These are phyloP conservation scores for Tylopilus balloui DNA, from an alignment of 768 basidiomycete genomes.

Conservation along the genomic window DNA sequence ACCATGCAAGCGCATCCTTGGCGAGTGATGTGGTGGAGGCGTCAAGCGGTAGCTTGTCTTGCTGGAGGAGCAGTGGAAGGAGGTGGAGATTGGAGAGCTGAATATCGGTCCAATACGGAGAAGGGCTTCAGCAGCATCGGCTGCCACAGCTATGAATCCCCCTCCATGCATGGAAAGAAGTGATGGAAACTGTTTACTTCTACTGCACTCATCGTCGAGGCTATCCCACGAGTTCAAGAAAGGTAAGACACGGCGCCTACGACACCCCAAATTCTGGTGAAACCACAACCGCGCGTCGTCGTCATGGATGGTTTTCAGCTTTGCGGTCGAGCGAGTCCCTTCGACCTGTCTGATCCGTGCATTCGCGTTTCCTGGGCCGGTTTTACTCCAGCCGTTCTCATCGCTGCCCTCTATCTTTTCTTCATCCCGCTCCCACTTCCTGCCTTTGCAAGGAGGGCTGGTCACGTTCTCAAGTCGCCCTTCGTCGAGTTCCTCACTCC, in stretches of 20 bases:
- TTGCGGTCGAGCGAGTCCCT: constrained; percentile 13
- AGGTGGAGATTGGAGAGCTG: constrained; percentile 4
- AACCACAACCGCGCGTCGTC: not conserved
- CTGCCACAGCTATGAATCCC: constrained; percentile 44
- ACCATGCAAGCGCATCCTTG: constrained; percentile 27
- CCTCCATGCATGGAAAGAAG: constrained; percentile 20
- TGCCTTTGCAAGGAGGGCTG: constrained; percentile 15
- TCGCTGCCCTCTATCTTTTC: constrained; percentile 39
- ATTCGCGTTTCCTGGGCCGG: constrained; percentile 51
- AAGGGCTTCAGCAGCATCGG: constrained; percentile 48
- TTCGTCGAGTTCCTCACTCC: constrained; percentile 46
- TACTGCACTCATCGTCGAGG: no score
- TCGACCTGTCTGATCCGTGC: constrained; percentile 45
- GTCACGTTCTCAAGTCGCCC: constrained; percentile 15
- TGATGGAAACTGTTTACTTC: no score
- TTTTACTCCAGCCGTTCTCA: constrained; percentile 43
- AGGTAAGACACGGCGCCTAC: no score
- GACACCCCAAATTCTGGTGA: no score
- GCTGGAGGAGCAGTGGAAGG: not conserved
- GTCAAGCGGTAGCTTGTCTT: constrained; percentile 17
- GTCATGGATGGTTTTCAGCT: constrained; percentile 8
- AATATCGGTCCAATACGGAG: constrained; percentile 48
- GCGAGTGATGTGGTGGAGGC: constrained; percentile 13
- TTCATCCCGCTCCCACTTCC: constrained; percentile 31
- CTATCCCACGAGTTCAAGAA: no score